Base-by-base conservation (phyloP, 352 stramenopile species). In the Globisporangium paroecandrum region DNA sequence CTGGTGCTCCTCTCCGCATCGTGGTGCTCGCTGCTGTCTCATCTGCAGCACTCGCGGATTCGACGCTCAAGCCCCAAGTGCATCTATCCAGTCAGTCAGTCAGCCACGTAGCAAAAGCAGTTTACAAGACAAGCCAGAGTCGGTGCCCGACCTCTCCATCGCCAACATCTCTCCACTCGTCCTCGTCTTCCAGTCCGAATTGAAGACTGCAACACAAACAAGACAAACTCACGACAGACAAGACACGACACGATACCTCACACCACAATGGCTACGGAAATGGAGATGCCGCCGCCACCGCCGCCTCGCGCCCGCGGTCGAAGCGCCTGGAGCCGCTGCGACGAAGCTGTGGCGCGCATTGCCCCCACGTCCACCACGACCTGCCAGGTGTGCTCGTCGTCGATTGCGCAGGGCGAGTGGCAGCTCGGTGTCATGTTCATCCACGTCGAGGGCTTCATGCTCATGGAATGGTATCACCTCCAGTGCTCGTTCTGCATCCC, bases 391-490 rank as follows among this genome's bases (percentile, higher is more conserved):
- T 94, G 86, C 73, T 78, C 66, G 63, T 72, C 70, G 32, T 75
- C 76, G 56, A 93, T 94, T 61, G 68, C 64, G 56, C 75, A 87
- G 59, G 86, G 82, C 69, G 71, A 81, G 55, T 90, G 85, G 80
- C 84, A 91, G 60, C 71, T 94, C 62, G 86, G 86, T 1, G 81
- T 90, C 71, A 94, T 94, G 86, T 94, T 92, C 69, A 83, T 92
- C 68, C 86, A 94, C 76, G 75, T 90, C 67, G 86, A 94, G 47
- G 86, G 86, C 63, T 94, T 92, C 76, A 92, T 94, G 86, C 79
- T 94, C 68, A 91, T 94, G 82, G 86, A 94, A 70, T 94, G 86
- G 86, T 81, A 91, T 70, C 86, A 94, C 69, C 66, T 94, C 29
- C 72, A 77, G 53, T 94, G 86, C 75, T 78, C 75, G 58, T 72